A percentile compares a stretch with the other conserved stretches of the same genome.
phyloP scores from a whole-genome alignment of 805 yeast species.

The Saturnispora bothae region DNA sequence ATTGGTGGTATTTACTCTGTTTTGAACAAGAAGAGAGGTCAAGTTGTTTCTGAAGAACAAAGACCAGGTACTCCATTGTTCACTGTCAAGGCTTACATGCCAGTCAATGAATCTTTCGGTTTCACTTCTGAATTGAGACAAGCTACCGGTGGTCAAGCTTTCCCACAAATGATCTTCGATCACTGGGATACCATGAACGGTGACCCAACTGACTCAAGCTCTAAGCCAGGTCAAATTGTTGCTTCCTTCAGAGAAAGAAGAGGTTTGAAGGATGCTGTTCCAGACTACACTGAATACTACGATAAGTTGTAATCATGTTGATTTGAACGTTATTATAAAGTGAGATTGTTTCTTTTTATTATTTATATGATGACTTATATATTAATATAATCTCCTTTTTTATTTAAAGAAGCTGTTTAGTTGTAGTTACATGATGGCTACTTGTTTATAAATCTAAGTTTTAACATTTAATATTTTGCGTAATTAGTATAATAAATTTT shows the following conservation, averaged over 20 bases:
- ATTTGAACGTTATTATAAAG: constrained; percentile 10
- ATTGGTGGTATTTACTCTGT: constrained; percentile 99
- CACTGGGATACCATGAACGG: constrained; percentile 92
- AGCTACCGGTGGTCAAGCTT: constrained; percentile 99
- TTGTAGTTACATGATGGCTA: no score
- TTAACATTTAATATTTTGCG: no score
- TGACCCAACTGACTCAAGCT: constrained; percentile 82
- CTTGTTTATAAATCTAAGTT: no score
- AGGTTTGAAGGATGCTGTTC: constrained; percentile 95
- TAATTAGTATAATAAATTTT: no score
- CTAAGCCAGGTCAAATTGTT: constrained; percentile 55
- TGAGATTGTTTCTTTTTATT: constrained; percentile 9
- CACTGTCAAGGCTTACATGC: constrained; percentile 99
- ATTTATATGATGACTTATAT: constrained; percentile 5
- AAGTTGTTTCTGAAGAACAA: constrained; percentile 98
- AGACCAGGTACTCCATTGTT: constrained; percentile 99
- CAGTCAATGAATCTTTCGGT: constrained; percentile 99
- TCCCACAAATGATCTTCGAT: constrained; percentile 99
- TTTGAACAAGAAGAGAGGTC: constrained; percentile 99
- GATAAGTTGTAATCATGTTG: constrained; percentile 57
- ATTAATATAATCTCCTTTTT: constrained; percentile 4
- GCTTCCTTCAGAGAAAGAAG: constrained; percentile 75
- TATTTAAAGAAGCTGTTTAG: neutral
- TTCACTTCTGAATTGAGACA: constrained; percentile 99
- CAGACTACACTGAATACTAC: constrained; percentile 99